phyloP scores from a whole-genome alignment of 805 yeast genomes.

The Candida schatavii region DNA sequence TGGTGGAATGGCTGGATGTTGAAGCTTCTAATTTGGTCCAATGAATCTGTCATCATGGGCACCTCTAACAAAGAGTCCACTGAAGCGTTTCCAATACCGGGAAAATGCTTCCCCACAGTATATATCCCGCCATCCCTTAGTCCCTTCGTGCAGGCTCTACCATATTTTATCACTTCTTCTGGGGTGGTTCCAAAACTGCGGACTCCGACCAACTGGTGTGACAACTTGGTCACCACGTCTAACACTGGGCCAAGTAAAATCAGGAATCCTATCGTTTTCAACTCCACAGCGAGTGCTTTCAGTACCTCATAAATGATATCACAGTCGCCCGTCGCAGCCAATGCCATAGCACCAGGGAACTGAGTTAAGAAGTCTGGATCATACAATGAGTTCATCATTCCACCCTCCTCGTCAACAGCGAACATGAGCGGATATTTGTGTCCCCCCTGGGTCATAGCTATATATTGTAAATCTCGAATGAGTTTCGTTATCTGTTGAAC shows the following conservation, averaged over 20 bases:
- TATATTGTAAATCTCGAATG: conserved; percentile 50
- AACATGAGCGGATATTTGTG: conserved; percentile 53
- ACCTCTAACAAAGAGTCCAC: conserved; percentile 56
- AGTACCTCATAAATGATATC: conserved; percentile 50
- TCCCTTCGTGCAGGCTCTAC: conserved; percentile 52
- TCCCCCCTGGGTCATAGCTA: conserved; percentile 47
- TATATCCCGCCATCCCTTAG: conserved; percentile 51
- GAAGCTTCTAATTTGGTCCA: conserved; percentile 49
- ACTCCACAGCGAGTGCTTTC: conserved; percentile 52
- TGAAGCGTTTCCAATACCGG: conserved; percentile 62
- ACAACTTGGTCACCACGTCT: conserved; percentile 55
- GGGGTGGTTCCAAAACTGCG: conserved; percentile 61
- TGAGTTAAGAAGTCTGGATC: conserved; percentile 52
- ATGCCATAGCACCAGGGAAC: conserved; percentile 65
- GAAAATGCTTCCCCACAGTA: conserved; percentile 62
- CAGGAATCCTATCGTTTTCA: conserved; percentile 53
- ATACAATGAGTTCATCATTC: conserved; percentile 57
- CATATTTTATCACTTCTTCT: conserved; percentile 55
- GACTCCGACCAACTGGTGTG: conserved; percentile 58
- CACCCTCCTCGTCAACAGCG: conserved; percentile 63
- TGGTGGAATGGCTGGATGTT: conserved; percentile 51
- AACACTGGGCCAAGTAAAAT: conserved; percentile 60
- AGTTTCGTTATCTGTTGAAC: conserved; percentile 48
- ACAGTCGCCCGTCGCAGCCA: conserved; percentile 52
- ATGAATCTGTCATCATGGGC: conserved; percentile 56